Evolutionary conservation across 306 rosid species (phyloP).

Genomic region (Betula pendula): DNA sequence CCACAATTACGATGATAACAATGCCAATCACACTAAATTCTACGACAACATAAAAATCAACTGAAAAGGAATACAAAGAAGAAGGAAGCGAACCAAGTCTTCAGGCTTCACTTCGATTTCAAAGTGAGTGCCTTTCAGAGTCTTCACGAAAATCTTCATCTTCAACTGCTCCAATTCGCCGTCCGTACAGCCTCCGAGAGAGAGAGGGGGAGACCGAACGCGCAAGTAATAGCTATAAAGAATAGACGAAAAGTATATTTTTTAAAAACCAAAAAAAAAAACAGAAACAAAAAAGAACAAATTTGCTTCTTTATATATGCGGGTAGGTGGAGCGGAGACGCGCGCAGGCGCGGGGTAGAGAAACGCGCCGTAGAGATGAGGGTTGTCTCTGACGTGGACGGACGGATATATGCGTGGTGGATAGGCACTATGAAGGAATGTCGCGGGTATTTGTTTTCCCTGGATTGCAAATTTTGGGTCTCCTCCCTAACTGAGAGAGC

Average conservation of each 20-base stretch:
- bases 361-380: not conserved
- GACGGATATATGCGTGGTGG: not conserved
- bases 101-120: constrained; percentile 79
- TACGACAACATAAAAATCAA: not conserved
- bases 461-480: not conserved
- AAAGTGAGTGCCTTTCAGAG: constrained; percentile 88
- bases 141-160: constrained; percentile 90
- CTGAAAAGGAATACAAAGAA: not conserved
- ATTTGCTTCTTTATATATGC: constrained; percentile 27
- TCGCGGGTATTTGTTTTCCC: not conserved
- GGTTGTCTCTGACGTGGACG: not conserved
- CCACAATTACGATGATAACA: constrained; percentile 9
- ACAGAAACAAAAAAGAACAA: constrained; percentile 10
- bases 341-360: not conserved
- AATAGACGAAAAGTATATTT: not conserved
- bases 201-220: constrained; percentile 32
- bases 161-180: constrained; percentile 27
- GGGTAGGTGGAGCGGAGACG: not conserved
- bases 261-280: too few relatives aligned
- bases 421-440: not conserved
- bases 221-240: constrained; percentile 25
- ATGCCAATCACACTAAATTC: constrained; percentile 15
- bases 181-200: constrained; percentile 25
- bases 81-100: constrained; percentile 50
- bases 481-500: constrained; percentile 9